Percentiles rank a stretch among this genome's conserved stretches.
phyloP scores from a whole-genome alignment of 257 asterid species.

The Cynanchum wilfordii region DNA sequence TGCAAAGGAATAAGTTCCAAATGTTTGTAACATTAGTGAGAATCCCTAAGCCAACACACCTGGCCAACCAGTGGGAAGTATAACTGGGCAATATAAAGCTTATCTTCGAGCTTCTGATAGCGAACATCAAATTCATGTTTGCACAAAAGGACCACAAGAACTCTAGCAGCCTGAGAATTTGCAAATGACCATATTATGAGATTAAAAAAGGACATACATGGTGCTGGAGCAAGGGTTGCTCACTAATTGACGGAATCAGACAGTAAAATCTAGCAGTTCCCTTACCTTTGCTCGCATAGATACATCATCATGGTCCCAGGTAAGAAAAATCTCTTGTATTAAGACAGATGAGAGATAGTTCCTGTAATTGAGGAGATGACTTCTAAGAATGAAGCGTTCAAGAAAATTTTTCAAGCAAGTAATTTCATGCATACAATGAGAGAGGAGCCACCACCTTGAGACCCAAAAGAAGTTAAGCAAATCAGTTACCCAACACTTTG shows the following conservation, averaged over 20 bases:
- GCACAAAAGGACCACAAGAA: conserved; percentile 85
- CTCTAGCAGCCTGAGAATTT: conserved; percentile 76
- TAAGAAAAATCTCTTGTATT: conserved; percentile 95
- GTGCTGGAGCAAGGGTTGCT: neutral
- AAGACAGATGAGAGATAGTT: conserved; percentile 91
- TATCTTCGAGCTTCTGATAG: conserved; percentile 97
- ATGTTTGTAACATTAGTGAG: conserved; percentile 12
- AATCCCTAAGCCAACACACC: conserved; percentile 37
- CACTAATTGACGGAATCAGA: conserved; percentile 8
- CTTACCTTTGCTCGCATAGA: conserved; percentile 93
- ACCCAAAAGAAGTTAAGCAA: neutral
- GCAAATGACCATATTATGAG: conserved; percentile 25
- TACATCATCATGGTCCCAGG: conserved; percentile 98
- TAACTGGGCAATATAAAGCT: conserved; percentile 92
- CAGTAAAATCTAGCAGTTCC: conserved; percentile 16
- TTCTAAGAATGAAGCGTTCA: neutral
- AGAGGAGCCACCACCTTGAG: neutral
- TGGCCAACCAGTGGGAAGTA: conserved; percentile 96
- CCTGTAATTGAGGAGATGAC: conserved; percentile 40
- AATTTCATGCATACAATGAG: neutral
- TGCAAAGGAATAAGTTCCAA: neutral
- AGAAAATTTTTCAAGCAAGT: neutral
- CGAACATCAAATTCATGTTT: conserved; percentile 96
- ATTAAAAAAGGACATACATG: conserved; percentile 12
- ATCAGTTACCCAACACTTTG: neutral